Evolutionary conservation across 345 rosid genomes (phyloP).

Genomic region (Eucalyptus cloeziana): DNA sequence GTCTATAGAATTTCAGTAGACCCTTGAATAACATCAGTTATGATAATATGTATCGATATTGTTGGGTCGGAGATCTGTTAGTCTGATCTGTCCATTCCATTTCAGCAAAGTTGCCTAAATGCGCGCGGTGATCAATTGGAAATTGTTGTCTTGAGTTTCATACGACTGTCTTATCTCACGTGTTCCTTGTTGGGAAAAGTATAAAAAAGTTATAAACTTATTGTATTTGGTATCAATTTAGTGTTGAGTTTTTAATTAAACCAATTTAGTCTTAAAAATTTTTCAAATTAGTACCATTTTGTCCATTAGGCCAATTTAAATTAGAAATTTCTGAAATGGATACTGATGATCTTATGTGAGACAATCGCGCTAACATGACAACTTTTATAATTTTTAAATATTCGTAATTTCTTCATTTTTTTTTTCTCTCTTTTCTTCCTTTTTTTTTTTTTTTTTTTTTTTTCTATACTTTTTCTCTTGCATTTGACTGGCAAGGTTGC

Average conservation of each 20-base stretch:
- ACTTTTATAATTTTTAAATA: too few relatives aligned
- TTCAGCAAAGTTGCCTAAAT: background rate
- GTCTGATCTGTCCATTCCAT: background rate
- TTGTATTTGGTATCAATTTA: accelerated
- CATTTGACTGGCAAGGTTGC: too few relatives aligned
- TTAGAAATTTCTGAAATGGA: too few relatives aligned
- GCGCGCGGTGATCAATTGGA: background rate
- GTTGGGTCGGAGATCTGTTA: background rate
- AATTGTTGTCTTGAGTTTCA: background rate
- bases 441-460: too few relatives aligned
- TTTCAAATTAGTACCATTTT: too few relatives aligned
- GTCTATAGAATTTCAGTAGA: background rate
- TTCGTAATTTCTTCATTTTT: too few relatives aligned
- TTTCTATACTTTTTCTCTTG: too few relatives aligned
- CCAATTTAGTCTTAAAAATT: too few relatives aligned
- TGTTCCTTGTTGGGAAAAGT: background rate
- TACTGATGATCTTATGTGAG: accelerated
- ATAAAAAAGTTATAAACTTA: too few relatives aligned
- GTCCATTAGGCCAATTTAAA: too few relatives aligned
- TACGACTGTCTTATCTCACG: background rate
- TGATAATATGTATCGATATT: background rate
- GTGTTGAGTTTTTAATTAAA: too few relatives aligned
- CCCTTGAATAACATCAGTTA: background rate
- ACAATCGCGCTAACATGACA: accelerated
- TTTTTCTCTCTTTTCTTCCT: too few relatives aligned